These are phyloP conservation scores for Termitomyces sp. DNA, from an alignment of 768 basidiomycete genomes.

Conservation along the genomic window DNA sequence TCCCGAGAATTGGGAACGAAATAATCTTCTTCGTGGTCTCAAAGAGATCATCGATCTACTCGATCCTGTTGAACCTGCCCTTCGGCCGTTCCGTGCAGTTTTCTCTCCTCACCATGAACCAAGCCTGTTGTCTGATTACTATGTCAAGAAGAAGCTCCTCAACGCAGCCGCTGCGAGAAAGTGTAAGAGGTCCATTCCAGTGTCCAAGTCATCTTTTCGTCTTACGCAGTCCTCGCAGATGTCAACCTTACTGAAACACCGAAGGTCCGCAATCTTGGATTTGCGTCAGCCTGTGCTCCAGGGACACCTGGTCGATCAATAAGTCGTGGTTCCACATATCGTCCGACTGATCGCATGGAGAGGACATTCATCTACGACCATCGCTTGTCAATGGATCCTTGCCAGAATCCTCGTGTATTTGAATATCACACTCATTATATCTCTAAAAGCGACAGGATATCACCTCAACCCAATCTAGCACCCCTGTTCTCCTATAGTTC, in stretches of 20 bases:
- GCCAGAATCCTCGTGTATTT: slow-evolving; percentile 28
- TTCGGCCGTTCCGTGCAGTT: slow-evolving; percentile 35
- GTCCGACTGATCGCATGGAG: slow-evolving; percentile 13
- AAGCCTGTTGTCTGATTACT: slow-evolving; percentile 25
- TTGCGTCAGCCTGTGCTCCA: slow-evolving; percentile 23
- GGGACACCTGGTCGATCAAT: slow-evolving; percentile 21
- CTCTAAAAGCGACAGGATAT: slow-evolving; percentile 29
- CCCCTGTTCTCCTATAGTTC: slow-evolving; percentile 39
- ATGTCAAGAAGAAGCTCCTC: slow-evolving; percentile 22
- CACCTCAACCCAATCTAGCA: slow-evolving; percentile 26
- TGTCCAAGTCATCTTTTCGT: background rate
- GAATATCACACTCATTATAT: slow-evolving; percentile 41
- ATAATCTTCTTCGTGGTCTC: slow-evolving; percentile 15
- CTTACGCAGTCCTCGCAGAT: slow-evolving; percentile 9
- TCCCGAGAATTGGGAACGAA: slow-evolving; percentile 17
- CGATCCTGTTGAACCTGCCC: slow-evolving; percentile 26
- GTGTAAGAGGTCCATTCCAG: slow-evolving; percentile 16
- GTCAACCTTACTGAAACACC: slow-evolving; percentile 15
- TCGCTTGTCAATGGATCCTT: slow-evolving; percentile 37
- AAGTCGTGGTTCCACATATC: slow-evolving; percentile 14
- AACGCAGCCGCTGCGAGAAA: slow-evolving; percentile 24
- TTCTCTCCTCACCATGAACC: slow-evolving; percentile 36
- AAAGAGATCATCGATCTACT: slow-evolving; percentile 26
- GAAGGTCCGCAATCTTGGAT: slow-evolving; percentile 15
- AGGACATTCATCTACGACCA: slow-evolving; percentile 41